phyloP scores from a whole-genome alignment of 2,329 filamentous ascomycete species.

The Malbranchea zuffiana region DNA sequence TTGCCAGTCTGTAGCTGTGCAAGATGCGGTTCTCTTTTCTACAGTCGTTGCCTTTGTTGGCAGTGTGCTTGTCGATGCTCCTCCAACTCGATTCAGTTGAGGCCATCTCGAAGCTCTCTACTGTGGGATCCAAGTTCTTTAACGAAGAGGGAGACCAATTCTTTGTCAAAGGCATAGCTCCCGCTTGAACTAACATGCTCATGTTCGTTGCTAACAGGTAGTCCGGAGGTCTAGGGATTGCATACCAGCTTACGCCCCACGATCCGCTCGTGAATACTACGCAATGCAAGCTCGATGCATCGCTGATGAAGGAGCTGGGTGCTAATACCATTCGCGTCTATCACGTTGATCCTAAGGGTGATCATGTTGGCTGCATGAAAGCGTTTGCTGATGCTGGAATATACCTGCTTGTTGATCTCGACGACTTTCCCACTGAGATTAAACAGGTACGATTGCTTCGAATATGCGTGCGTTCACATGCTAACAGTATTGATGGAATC shows the following conservation, averaged over 20 bases:
- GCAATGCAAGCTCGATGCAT: constrained; percentile 66
- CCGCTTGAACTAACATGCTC: background rate
- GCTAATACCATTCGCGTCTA: constrained; percentile 81
- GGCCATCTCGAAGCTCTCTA: constrained; percentile 46
- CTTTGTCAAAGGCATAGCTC: constrained; percentile 61
- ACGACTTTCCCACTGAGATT: constrained; percentile 38
- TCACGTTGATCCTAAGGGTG: constrained; percentile 60
- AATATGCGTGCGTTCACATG: background rate
- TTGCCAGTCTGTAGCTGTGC: too few species aligned
- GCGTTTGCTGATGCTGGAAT: constrained; percentile 70
- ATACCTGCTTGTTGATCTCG: constrained; percentile 74
- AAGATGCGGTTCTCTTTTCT: too few species aligned
- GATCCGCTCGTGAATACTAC: constrained; percentile 66
- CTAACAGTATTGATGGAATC: background rate
- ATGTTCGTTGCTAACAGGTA: background rate
- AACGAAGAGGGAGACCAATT: constrained; percentile 68
- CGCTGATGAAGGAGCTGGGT: constrained; percentile 67
- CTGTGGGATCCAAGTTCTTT: constrained; percentile 75
- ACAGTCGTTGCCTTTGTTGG: background rate
- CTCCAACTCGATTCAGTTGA: constrained; percentile 21
- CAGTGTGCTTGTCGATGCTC: constrained; percentile 17
- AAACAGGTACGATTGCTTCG: constrained; percentile 25
- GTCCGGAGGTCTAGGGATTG: constrained; percentile 47
- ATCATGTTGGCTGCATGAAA: constrained; percentile 72
- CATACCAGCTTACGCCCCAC: constrained; percentile 55